Evolutionary conservation across 169 alveolate species (phyloP), one percentile per base, ranked within the genome.

Genomic region (Plasmodium berghei): DNA sequence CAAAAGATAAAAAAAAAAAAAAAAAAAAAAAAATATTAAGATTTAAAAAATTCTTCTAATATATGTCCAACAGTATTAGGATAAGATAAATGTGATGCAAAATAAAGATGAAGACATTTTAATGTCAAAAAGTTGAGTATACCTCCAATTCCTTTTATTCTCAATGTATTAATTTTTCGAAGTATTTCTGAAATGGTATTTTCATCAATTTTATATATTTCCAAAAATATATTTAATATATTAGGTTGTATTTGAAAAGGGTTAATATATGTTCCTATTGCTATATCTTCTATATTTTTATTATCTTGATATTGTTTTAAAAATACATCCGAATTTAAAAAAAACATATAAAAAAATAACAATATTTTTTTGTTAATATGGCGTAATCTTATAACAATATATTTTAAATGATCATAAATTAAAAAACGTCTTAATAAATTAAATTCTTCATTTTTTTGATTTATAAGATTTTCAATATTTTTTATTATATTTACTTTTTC

Each of bases 71-170:
- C 49, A 5, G 90, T 83, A 16, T 83, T 83, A 0, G 90, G 90
- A 16, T 83, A 83, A 8, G 89, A 73, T 20, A 87, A 45, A 87
- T 87, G 88, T 12, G 88, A 94, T 22, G 95, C 95, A 42, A 92
- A 74, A 86, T 90, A 61, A 42, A 93, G 89, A 75, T 94, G 96
- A 59, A 94, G 90, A 74, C 96, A 94, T 67, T 94, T 94, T 24
- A 94, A 89, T 34, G 90, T 93, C 63, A 92, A 63, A 63, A 92
- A 92, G 59, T 92, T 92, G n/a, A 87, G 56, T 24, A 85, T 89
- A 1, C 96, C 96, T 5, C 95, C 95, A 22, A 94, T 90, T 46
- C 96, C 96, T 49, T 92, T 87, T 18, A 59, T 73, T 63, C 96
- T 14, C 20, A 88, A 5, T 0, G 96, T 94, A 74, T 94, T 94